phyloP scores from a whole-genome alignment of 805 yeast genomes.

The Kodamaea hsintzibuensis region DNA sequence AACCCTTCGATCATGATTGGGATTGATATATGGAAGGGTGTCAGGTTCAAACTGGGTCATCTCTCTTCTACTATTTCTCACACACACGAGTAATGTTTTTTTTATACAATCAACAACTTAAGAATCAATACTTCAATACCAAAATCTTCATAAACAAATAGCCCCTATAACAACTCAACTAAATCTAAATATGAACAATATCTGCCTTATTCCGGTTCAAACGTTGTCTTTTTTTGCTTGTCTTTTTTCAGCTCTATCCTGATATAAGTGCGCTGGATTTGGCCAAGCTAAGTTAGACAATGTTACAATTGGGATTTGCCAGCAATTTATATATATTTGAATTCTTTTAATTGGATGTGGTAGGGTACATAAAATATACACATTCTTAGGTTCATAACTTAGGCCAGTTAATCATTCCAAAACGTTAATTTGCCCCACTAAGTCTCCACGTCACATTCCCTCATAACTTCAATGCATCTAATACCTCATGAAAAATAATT shows the following conservation, averaged over 20 bases:
- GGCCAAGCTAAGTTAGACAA: background rate
- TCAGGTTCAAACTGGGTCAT: slow-evolving; percentile 33
- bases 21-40: slow-evolving; percentile 61
- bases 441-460: no score
- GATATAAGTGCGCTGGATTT: background rate
- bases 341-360: background rate
- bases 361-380: background rate
- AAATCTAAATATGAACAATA: no score
- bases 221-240: background rate
- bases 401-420: no score
- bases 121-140: background rate
- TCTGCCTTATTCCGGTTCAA: background rate
- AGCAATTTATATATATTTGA: background rate
- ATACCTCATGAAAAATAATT: slow-evolving; percentile 24
- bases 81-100: background rate
- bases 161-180: background rate
- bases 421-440: no score
- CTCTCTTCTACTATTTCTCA: background rate
- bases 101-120: background rate
- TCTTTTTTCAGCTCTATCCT: background rate
- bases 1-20: slow-evolving; percentile 53
- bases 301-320: background rate
- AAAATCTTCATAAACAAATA: no score
- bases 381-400: background rate
- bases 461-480: slow-evolving; percentile 3